Evolutionary conservation across 2,329 filamentous ascomycete genomes (phyloP).

Genomic region (Colletotrichum sp.): DNA sequence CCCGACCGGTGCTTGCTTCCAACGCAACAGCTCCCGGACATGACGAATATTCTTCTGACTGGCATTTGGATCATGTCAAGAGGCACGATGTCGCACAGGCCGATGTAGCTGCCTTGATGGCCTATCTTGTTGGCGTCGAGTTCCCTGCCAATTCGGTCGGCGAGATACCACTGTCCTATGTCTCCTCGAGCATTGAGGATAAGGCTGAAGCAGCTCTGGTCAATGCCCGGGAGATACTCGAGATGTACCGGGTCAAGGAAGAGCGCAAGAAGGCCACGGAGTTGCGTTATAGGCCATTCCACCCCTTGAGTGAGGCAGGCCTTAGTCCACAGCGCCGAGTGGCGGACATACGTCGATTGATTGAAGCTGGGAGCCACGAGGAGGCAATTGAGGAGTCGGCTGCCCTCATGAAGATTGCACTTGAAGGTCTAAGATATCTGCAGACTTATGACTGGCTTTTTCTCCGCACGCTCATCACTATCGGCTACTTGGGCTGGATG

Average conservation of each 20-base stretch:
- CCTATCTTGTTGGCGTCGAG: slow-evolving; percentile 84
- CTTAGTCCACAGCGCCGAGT: slow-evolving; percentile 71
- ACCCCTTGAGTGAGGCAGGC: slow-evolving; percentile 67
- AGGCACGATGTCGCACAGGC: slow-evolving; percentile 93
- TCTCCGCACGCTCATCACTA: slow-evolving; percentile 83
- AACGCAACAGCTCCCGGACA: slow-evolving; percentile 75
- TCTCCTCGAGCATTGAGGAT: slow-evolving; percentile 72
- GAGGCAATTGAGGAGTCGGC: slow-evolving; percentile 82
- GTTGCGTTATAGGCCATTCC: slow-evolving; percentile 79
- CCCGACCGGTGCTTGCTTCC: slow-evolving; percentile 67
- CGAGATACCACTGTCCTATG: slow-evolving; percentile 83
- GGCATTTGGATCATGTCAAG: slow-evolving; percentile 79
- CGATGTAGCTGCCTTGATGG: slow-evolving; percentile 94
- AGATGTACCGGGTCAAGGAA: slow-evolving; percentile 97
- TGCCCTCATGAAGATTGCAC: slow-evolving; percentile 74
- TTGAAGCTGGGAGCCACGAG: slow-evolving; percentile 69
- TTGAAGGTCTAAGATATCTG: slow-evolving; percentile 88
- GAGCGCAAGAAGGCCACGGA: slow-evolving; percentile 77
- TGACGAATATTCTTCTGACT: slow-evolving; percentile 89
- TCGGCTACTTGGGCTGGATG: slow-evolving; percentile 95
- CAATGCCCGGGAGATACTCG: slow-evolving; percentile 86
- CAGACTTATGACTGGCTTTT: slow-evolving; percentile 99
- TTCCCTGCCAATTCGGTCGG: slow-evolving; percentile 98
- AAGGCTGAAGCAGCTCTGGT: slow-evolving; percentile 86
- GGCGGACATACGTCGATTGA: slow-evolving; percentile 69